Conservation (phyloP, 768 basidiomycete species). For the Tylopilus balloui region DNA sequence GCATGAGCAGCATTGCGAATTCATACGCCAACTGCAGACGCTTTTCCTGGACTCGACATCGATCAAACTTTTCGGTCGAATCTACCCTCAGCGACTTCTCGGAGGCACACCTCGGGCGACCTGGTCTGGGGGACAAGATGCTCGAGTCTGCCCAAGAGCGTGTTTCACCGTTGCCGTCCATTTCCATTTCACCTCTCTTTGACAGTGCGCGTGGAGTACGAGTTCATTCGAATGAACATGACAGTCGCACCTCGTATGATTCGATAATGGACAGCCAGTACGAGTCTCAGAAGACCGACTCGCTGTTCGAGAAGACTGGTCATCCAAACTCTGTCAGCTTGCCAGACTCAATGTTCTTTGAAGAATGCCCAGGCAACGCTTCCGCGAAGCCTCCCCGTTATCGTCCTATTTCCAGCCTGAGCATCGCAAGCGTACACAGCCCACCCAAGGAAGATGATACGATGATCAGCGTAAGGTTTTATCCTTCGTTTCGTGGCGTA, state of each 20-base stretch:
- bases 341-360: conserved; percentile 58
- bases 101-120: conserved; percentile 53
- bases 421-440: conserved; percentile 45
- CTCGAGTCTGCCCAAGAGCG: conserved; percentile 56
- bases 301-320: conserved; percentile 61
- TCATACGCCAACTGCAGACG: conserved; percentile 55
- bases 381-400: conserved; percentile 47
- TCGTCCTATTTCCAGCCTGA: conserved; percentile 63
- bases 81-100: conserved; percentile 66
- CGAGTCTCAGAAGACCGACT: conserved; percentile 41
- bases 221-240: conserved; percentile 18
- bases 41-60: conserved; percentile 56
- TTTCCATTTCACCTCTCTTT: conserved; percentile 57
- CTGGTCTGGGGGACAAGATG: conserved; percentile 86
- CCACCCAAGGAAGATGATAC: conserved; percentile 70
- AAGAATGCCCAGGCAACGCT: conserved; percentile 36
- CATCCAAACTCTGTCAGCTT: conserved; percentile 44
- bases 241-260: conserved; percentile 48
- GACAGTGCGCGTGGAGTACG: conserved; percentile 14
- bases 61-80: conserved; percentile 55
- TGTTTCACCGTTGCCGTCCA: conserved; percentile 53
- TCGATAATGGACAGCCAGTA: conserved; percentile 60
- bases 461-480: conserved; percentile 65
- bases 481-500: neutral
- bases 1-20: conserved; percentile 52